Evolutionary conservation across 2,329 filamentous ascomycete species (phyloP), one percentile per base, ranked within the genome.

Genomic region (Capronia epimyces): DNA sequence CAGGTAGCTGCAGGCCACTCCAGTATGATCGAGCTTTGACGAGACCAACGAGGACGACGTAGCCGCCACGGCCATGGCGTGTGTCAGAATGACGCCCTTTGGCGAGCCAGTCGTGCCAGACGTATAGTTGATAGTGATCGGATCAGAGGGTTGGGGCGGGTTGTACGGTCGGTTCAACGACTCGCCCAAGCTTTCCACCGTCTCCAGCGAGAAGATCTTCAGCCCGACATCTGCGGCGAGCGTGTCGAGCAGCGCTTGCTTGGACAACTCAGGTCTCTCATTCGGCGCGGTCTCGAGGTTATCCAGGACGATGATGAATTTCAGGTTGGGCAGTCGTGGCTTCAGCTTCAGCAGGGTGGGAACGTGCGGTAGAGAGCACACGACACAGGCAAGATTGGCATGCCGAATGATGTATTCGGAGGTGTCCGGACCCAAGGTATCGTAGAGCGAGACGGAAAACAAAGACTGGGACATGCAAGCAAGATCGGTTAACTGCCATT

Each of bases 321-420:
- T 96, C 57, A 98, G 75, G 5, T 77, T 76, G 1, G 91, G 90
- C 53, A 91, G 72, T 46, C 84, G 79, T n/a, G 86, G 76, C 60
- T 82, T 82, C 60, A 96, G 74, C 74, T 89, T 90, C 56, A 96
- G 76, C 48, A 96, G 78, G 13, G 82, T 80, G 1, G 89, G 83
- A 46, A 96, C 83, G 64, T 95, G 90, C 37, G 82, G 81, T 40
- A 96, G 74, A 22, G 87, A 89, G 52, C 87, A 84, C 56, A 86
- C 82, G 32, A 97, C 81, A 63, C 83, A 87, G 52, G 77, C 69
- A 50, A 97, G 74, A 56, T 83, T 78, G 48, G 89, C 82, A 67
- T 97, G 91, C 70, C 94, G 94, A 73, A 97, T 86, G 69, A 98
- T 96, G 72, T 87, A 97, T 71, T 97, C 89, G 50, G 87, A 90